phyloP scores from a whole-genome alignment of 345 rosid species.

The Mercurialis annua region DNA sequence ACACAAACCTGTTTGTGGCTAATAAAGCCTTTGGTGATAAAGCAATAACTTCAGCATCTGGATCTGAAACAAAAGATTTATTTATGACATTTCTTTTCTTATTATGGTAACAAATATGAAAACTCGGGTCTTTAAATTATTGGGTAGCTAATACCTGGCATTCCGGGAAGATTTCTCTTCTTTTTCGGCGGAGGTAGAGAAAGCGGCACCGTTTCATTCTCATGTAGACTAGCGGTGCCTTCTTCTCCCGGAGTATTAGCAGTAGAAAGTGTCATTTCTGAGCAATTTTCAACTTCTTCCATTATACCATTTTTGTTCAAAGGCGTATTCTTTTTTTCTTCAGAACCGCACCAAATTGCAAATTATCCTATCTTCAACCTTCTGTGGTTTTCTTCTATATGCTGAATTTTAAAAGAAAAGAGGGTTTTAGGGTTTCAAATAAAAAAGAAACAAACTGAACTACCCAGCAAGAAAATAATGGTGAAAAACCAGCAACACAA shows the following conservation, averaged over 20 bases:
- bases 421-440: not conserved
- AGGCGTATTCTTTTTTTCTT: not conserved
- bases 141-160: constrained; percentile 61
- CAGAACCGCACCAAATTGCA: not conserved
- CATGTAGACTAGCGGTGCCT: constrained; percentile 26
- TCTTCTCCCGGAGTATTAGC: constrained; percentile 44
- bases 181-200: constrained; percentile 38
- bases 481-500: constrained; percentile 5
- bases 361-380: not conserved
- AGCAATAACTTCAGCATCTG: constrained; percentile 69
- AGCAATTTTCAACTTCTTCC: constrained; percentile 40
- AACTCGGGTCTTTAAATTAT: not conserved
- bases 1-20: constrained; percentile 65
- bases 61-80: constrained; percentile 42
- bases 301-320: constrained; percentile 21
- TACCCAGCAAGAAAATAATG: constrained; percentile 1
- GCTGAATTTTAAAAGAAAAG: not conserved
- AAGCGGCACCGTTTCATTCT: constrained; percentile 22
- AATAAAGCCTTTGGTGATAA: constrained; percentile 57
- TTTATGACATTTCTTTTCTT: not conserved
- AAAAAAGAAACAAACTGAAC: constrained; percentile 7
- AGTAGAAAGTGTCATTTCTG: constrained; percentile 40
- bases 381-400: not conserved
- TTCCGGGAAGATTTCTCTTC: constrained; percentile 80
- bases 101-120: not conserved